Evolutionary conservation across 345 rosid genomes (phyloP).

Genomic region (Noccaea bulbosa): DNA sequence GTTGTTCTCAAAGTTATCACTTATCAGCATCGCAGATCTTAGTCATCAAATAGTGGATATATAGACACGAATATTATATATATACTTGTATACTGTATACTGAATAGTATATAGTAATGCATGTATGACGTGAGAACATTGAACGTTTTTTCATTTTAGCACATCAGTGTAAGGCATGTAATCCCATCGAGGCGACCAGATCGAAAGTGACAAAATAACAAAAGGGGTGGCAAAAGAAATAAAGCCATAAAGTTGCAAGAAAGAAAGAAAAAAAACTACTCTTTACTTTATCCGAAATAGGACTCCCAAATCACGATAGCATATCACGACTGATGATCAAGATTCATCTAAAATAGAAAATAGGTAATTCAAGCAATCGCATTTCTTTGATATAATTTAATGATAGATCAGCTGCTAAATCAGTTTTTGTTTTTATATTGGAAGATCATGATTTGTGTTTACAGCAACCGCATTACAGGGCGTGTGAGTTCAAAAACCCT

Average conservation of each 20-base stretch:
- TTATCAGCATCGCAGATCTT: slow-evolving; percentile 31
- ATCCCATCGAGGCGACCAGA: slow-evolving; percentile 46
- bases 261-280: slow-evolving; percentile 6
- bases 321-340: slow-evolving; percentile 33
- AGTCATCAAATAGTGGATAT: slow-evolving; percentile 35
- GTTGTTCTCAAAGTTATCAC: slow-evolving; percentile 29
- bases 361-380: not conserved
- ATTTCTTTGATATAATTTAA: slow-evolving; percentile 5
- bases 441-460: too few species aligned
- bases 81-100: not conserved
- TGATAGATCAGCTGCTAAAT: not conserved
- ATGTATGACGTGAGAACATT: slow-evolving; percentile 39
- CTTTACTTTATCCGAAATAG: slow-evolving; percentile 42
- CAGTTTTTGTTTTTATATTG: not conserved
- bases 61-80: slow-evolving; percentile 1
- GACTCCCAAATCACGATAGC: slow-evolving; percentile 35
- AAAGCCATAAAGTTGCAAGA: slow-evolving; percentile 43
- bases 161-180: slow-evolving; percentile 38
- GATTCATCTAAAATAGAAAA: slow-evolving; percentile 26
- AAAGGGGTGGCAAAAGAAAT: slow-evolving; percentile 38
- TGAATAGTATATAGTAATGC: slow-evolving; percentile 38
- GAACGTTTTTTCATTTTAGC: slow-evolving; percentile 32
- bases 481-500: too few species aligned
- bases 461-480: too few species aligned
- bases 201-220: slow-evolving; percentile 45